A percentile compares a stretch with the other conserved stretches of the same genome.
These are phyloP conservation scores for Solanum hybrid DNA, from an alignment of 305 asterid species.

Conservation along the genomic window DNA sequence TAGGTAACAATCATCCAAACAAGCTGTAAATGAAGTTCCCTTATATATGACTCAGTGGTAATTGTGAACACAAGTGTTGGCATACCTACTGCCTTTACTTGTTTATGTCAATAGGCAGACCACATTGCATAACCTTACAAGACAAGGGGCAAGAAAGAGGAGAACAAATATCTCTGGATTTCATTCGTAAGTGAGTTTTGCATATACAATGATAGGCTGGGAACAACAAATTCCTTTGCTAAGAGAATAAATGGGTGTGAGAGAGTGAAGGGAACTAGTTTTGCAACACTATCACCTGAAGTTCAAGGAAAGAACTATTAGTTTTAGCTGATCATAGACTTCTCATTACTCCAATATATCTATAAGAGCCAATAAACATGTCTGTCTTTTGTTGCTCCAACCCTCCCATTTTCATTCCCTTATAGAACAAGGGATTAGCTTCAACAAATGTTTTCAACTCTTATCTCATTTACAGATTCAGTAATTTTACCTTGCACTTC, in stretches of 20 bases:
- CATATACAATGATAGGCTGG: neutral
- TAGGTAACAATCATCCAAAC: neutral
- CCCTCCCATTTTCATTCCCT: neutral
- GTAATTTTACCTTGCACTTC: constrained; percentile 68
- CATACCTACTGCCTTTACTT: neutral
- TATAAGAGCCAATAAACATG: neutral
- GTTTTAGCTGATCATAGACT: neutral
- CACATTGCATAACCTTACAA: neutral
- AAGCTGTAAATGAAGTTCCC: neutral
- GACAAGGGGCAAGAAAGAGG: neutral
- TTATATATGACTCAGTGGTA: neutral
- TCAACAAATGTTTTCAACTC: neutral
- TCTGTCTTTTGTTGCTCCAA: neutral
- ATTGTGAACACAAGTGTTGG: neutral
- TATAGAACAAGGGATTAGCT: neutral
- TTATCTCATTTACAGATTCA: neutral
- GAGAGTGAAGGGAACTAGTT: neutral
- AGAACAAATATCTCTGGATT: neutral
- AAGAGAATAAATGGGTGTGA: neutral
- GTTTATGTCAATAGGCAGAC: neutral
- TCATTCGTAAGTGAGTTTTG: neutral
- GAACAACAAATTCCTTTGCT: neutral
- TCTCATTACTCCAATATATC: neutral
- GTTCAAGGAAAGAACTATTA: neutral
- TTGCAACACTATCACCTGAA: neutral